Conservation (phyloP, 495 filamentous ascomycete species). For the Penicillium daleae region DNA sequence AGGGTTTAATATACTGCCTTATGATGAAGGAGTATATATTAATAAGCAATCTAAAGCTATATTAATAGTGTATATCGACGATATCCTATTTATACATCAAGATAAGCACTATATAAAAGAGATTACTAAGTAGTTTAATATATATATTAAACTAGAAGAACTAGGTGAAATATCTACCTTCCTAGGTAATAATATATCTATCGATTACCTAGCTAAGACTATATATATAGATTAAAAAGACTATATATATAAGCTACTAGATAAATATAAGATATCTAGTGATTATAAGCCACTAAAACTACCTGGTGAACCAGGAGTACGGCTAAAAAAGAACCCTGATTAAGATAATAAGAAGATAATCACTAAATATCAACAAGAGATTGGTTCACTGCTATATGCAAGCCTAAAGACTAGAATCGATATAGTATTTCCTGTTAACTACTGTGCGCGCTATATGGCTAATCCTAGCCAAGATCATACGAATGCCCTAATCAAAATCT, state of each 20-base stretch:
- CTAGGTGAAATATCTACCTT: background rate
- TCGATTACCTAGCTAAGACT: background rate
- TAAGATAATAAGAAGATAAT: background rate
- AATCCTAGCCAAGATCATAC: background rate
- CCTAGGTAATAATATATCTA: background rate
- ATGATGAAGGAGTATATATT: background rate
- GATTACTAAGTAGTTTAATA: background rate
- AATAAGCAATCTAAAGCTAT: background rate
- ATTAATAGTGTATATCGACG: background rate
- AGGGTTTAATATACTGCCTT: background rate
- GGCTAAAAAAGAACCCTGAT: background rate
- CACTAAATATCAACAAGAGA: background rate
- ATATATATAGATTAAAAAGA: background rate
- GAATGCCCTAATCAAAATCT: background rate
- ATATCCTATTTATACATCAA: background rate
- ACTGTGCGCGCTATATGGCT: background rate
- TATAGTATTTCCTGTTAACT: background rate
- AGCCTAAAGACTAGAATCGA: background rate
- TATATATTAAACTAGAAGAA: constrained; percentile 1
- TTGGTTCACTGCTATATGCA: background rate
- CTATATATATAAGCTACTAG: background rate
- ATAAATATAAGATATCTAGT: background rate
- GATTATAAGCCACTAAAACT: background rate
- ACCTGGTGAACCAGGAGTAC: background rate
- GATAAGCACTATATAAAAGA: background rate